phyloP scores from a whole-genome alignment of 176 grass and related monocot genomes.

The Themeda triandra region DNA sequence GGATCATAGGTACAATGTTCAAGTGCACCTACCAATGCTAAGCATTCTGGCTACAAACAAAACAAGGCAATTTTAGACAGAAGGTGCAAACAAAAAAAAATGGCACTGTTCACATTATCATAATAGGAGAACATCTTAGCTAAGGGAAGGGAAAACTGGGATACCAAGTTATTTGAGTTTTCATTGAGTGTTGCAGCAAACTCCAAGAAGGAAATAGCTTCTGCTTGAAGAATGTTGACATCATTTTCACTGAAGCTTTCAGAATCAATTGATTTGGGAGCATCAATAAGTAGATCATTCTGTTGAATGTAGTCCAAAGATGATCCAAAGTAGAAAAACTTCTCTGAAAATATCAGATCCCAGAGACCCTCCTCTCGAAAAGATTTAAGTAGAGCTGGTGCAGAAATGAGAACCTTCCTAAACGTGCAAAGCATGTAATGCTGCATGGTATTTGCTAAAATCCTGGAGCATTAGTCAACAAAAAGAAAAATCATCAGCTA shows the following conservation, averaged over 20 bases:
- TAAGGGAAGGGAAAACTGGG: background rate
- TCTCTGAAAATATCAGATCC: conserved; percentile 93
- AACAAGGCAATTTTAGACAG: conserved; percentile 24
- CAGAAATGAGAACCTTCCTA: conserved; percentile 91
- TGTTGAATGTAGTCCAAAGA: conserved; percentile 39
- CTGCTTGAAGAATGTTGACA: conserved; percentile 70
- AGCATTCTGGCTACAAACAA: conserved; percentile 93
- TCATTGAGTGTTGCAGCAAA: conserved; percentile 81
- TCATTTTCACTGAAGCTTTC: conserved; percentile 37
- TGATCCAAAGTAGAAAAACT: conserved; percentile 85
- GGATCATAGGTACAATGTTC: conserved; percentile 64
- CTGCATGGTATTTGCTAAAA: conserved; percentile 85
- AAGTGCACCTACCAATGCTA: conserved; percentile 60
- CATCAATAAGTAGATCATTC: conserved; percentile 33
- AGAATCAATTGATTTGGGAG: conserved; percentile 21
- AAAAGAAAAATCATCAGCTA: conserved; percentile 4
- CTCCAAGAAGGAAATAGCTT: conserved; percentile 99
- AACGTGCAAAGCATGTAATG: conserved; percentile 88
- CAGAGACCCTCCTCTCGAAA: conserved; percentile 87
- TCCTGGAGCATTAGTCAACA: conserved; percentile 47
- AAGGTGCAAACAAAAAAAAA: conserved; percentile 19
- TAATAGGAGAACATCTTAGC: too few relatives aligned
- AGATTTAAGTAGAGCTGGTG: conserved; percentile 74
- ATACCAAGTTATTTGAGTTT: conserved; percentile 94
- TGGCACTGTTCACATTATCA: too few relatives aligned